phyloP scores from a whole-genome alignment of 2,329 filamentous ascomycete species.

The Ascochyta viciae-villosae region DNA sequence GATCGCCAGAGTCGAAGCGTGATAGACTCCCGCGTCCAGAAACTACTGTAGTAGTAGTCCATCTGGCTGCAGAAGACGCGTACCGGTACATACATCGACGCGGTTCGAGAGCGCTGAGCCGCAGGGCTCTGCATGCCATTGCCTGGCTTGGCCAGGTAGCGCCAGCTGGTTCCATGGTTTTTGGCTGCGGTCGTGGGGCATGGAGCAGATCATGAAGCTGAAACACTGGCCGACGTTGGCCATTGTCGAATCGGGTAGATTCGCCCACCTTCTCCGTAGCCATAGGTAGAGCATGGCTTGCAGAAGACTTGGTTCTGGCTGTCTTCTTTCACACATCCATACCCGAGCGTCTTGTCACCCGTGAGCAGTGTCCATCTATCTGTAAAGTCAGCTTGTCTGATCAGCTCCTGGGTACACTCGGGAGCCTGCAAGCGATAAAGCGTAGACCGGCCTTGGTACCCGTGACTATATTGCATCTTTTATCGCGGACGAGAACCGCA shows the following conservation, averaged over 20 bases:
- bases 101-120: not conserved
- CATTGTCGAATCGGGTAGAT: constrained; percentile 19
- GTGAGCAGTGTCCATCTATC: not conserved
- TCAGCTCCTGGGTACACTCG: constrained; percentile 28
- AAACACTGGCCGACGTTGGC: constrained; percentile 28
- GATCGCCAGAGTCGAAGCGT: constrained; percentile 18
- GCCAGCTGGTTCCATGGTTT: constrained; percentile 11
- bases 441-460: constrained; percentile 8
- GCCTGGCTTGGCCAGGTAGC: not conserved
- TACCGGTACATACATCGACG: not conserved
- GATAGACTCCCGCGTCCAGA: constrained; percentile 7
- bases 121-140: not conserved
- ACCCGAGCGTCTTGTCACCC: not conserved
- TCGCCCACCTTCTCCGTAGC: constrained; percentile 13
- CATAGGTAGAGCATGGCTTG: constrained; percentile 1
- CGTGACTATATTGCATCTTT: not conserved
- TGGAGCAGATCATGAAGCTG: constrained; percentile 21
- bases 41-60: not conserved
- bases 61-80: constrained; percentile 5
- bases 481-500: constrained; percentile 9
- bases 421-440: constrained; percentile 6
- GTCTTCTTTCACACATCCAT: not conserved
- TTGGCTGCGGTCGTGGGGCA: constrained; percentile 16
- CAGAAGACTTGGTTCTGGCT: constrained; percentile 4
- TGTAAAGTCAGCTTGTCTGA: constrained; percentile 15